These are phyloP conservation scores for Lepidopterella palustris DNA, from an alignment of 495 filamentous ascomycete species.

Conservation along the genomic window DNA sequence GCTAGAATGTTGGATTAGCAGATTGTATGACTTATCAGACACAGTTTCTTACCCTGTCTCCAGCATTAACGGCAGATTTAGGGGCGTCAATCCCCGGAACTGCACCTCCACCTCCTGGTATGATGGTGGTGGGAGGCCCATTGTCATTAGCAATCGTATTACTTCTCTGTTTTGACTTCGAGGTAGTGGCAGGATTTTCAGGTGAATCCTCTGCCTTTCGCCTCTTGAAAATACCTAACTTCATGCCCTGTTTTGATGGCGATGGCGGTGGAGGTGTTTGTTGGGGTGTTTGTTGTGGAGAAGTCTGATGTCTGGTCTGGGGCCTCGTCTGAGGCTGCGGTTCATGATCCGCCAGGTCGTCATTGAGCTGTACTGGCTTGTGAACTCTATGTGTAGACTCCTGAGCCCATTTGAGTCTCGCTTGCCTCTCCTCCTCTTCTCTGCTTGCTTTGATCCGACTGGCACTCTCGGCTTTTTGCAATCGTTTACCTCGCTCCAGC, in stretches of 20 bases:
- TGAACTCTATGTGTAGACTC: background rate
- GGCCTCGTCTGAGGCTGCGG: too few relatives aligned
- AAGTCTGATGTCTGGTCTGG: background rate
- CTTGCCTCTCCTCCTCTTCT: constrained; percentile 21
- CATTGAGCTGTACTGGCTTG: constrained; percentile 2
- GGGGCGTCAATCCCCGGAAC: constrained; percentile 72
- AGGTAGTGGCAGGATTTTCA: background rate
- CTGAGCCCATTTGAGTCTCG: constrained; percentile 3
- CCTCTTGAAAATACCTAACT: constrained; percentile 1
- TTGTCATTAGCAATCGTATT: constrained; percentile 4
- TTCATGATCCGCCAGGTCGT: background rate
- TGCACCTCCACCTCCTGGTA: constrained; percentile 41
- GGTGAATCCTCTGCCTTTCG: background rate
- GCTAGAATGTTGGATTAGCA: constrained; percentile 31
- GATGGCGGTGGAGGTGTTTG: background rate
- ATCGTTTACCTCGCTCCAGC: constrained; percentile 7
- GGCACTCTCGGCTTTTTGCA: constrained; percentile 15
- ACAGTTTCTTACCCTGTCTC: constrained; percentile 53
- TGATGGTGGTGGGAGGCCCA: constrained; percentile 25
- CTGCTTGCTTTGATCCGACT: constrained; percentile 7
- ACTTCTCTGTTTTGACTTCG: constrained; percentile 12
- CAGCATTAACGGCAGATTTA: constrained; percentile 75
- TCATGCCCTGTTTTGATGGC: background rate
- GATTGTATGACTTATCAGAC: background rate
- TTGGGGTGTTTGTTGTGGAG: background rate